Evolutionary conservation across 1,284 basidiomycete genomes (phyloP), one percentile per base, ranked within the genome.

Genomic region (Ceratobasidium sp.): DNA sequence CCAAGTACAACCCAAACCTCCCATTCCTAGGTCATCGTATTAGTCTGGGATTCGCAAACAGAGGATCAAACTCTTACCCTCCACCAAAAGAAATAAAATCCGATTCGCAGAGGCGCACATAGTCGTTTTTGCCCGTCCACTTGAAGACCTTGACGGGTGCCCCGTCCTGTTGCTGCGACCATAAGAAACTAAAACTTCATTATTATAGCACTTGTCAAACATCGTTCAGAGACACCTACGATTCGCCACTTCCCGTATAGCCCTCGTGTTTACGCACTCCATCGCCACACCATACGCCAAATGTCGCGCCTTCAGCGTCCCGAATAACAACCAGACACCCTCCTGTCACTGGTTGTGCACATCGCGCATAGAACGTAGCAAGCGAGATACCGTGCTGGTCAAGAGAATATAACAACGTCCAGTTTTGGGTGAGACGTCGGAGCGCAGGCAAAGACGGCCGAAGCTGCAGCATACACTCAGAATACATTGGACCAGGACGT

Each of bases 371-470:
- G 0, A 99, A 88, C 0, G 97, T 98, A 52, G 92, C 90, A 11
- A 99, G 86, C 9, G 95, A 97, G 62, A 97, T 96, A 0, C 97
- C 97, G 79, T 99, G 95, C 82, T 98, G 96, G 81, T 99, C 97
- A 19, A 98, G 86, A 11, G 95, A 97, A 84, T 98, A 99, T 0
- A 98, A 84, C 2, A 99, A 86, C 0, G 89, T 89, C 97, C 97
- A 99, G n/a, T 87, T 85, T 6, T 88, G 87, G 0, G 93, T 89
- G 4, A 99, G 88, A 3, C 94, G 91, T 19, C 92, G 88, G 19
- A 98, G 88, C 0, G 95, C 90, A 0, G 97, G 95, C 0, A 99
- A 86, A 78, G 90, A 86, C 0, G 89, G 84, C 0, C 93, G 90
- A 9, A 96, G 84, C 94, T 96, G n/a, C 32, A 52, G 43, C 64